Evolutionary conservation across 2,329 filamentous ascomycete genomes (phyloP), one percentile per base, ranked within the genome.

Genomic region (Ophiostoma novo-ulmi): DNA sequence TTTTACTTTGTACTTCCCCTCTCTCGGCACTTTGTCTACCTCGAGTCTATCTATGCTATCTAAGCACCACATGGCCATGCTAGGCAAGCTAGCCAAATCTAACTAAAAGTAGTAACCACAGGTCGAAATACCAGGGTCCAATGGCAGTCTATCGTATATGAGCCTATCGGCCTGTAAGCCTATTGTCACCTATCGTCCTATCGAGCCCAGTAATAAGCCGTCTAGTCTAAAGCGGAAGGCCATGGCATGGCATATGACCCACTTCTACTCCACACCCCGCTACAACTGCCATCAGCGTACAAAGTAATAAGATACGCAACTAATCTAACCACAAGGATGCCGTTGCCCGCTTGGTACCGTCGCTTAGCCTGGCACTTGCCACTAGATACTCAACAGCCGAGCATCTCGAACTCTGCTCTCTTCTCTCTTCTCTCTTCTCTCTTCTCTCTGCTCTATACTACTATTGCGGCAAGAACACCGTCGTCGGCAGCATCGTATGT

Each of bases 31-130:
- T 64, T 38, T n/a, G 31, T 64, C 31, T 64, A 38, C 17, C 31
- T n/a, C n/a, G 61, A 58, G 10, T 58, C 52, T 64, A 64, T 64
- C 58, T 64, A 35, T 64, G 61, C 61, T 64, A 64, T 64, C 61
- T 64, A 38, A 36, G 61, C 31, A 64, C 61, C 61, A 64, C 61
- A 64, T 64, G 61, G 61, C 61, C 61, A 64, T 8, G 39, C 31
- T 38, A 64, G 31, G 26, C 58, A 35, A 2, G n/a, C 17, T 31
- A 31, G 58, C 5, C 26, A 35, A 6, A 63, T 14, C 17, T n/a
- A 20, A 6, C 41, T 14, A 63, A 31, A 31, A 4, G 31, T 31
- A 31, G 31, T 31, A 31, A 31, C 31, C 31, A 31, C 31, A 31
- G 31, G 31, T 31, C 31, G 17, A 63, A n/a, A 14, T 44, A 44